These are phyloP conservation scores for Trichoderma atrobrunneum DNA, from an alignment of 2,329 filamentous ascomycete genomes.

Conservation along the genomic window DNA sequence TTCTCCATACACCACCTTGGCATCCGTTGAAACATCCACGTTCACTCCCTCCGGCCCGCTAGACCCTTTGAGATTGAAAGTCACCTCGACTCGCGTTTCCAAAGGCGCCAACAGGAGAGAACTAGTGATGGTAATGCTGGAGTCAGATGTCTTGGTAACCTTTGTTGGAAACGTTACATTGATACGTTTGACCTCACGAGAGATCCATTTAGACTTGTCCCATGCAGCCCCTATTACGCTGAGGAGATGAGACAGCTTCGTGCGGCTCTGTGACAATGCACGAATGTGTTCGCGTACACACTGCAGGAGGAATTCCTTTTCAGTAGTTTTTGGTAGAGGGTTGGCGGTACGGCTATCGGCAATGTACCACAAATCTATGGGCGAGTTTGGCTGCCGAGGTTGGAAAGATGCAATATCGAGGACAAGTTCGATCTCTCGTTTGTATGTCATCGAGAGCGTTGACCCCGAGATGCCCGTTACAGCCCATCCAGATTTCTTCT, in stretches of 20 bases:
- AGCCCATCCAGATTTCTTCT: conserved; percentile 67
- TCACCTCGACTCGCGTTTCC: conserved; percentile 66
- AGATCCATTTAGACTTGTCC: conserved; percentile 60
- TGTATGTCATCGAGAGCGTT: conserved; percentile 70
- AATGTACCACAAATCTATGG: conserved; percentile 70
- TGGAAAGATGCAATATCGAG: conserved; percentile 66
- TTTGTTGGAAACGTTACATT: conserved; percentile 63
- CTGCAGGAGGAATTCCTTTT: conserved; percentile 73
- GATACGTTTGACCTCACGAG: conserved; percentile 59
- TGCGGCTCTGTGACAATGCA: conserved; percentile 56
- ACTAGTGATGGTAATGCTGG: conserved; percentile 59
- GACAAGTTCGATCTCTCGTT: conserved; percentile 67
- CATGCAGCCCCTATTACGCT: conserved; percentile 59
- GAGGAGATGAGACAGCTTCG: conserved; percentile 57
- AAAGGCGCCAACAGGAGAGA: conserved; percentile 62
- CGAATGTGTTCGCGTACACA: conserved; percentile 67
- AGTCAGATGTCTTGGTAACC: conserved; percentile 62
- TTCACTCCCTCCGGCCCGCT: conserved; percentile 49
- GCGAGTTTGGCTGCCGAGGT: conserved; percentile 43
- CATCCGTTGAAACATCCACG: conserved; percentile 52
- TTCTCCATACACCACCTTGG: conserved; percentile 72
- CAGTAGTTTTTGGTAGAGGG: conserved; percentile 55
- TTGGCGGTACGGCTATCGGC: conserved; percentile 55
- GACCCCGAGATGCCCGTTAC: conserved; percentile 63
- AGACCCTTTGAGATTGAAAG: conserved; percentile 52